Conservation (phyloP, 2,329 filamentous ascomycete genomes). For the Cyphellophora attinorum region DNA sequence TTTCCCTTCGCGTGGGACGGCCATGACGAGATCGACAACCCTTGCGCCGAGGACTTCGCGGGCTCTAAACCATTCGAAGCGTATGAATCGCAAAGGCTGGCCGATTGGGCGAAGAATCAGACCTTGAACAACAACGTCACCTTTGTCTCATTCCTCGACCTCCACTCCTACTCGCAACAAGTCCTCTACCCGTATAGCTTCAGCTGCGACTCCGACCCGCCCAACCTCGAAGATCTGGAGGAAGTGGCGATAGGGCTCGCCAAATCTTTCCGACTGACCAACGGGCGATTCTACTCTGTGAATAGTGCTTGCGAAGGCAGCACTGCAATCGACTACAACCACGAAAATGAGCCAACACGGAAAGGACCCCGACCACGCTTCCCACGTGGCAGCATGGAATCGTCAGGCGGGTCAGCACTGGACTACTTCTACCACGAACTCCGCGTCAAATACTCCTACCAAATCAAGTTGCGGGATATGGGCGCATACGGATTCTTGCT, state of each 20-base stretch:
- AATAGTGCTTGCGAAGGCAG: constrained; percentile 81
- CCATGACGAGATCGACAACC: constrained; percentile 57
- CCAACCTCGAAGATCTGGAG: constrained; percentile 82
- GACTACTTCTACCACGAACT: constrained; percentile 95
- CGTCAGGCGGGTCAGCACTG: constrained; percentile 72
- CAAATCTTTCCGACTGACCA: constrained; percentile 77
- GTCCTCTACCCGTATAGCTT: constrained; percentile 88
- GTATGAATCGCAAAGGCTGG: constrained; percentile 64
- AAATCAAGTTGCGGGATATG: constrained; percentile 85
- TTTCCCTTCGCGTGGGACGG: constrained; percentile 81
- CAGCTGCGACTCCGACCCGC: constrained; percentile 67
- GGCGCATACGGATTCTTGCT: constrained; percentile 91
- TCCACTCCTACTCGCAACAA: constrained; percentile 93
- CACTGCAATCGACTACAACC: constrained; percentile 33
- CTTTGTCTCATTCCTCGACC: constrained; percentile 77
- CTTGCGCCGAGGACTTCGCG: constrained; percentile 84
- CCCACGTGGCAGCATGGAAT: constrained; percentile 52
- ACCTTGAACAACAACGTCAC: constrained; percentile 59
- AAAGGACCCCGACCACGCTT: constrained; percentile 20
- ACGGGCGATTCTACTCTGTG: constrained; percentile 65
- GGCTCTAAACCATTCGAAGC: constrained; percentile 77
- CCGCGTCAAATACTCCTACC: constrained; percentile 73
- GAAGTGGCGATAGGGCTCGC: constrained; percentile 81
- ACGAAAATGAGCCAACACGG: constrained; percentile 21
- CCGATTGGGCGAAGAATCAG: constrained; percentile 75